These are phyloP conservation scores for Jimgerdemannia flammicorona DNA, from an alignment of 192 early-diverging fungal species.

Conservation along the genomic window DNA sequence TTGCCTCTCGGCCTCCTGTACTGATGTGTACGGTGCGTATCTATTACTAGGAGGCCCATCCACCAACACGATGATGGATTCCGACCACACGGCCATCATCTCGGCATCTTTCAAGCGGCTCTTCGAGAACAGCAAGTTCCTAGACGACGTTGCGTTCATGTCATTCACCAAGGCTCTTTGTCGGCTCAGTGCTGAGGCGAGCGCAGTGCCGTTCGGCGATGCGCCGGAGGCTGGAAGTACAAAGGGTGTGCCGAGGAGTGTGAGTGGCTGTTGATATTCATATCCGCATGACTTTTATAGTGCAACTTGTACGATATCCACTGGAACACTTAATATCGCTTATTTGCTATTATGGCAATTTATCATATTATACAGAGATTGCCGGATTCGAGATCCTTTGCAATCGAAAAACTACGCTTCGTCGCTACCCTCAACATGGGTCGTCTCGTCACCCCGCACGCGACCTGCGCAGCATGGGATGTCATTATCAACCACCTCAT, in stretches of 20 bases:
- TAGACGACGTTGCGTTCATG: slow-evolving; percentile 55
- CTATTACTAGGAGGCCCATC: not conserved
- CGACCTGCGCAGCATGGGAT: slow-evolving; percentile 50
- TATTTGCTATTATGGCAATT: not conserved
- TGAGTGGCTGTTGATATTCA: not conserved
- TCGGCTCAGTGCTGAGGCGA: slow-evolving; percentile 50
- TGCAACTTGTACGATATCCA: too few species aligned
- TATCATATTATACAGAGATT: slow-evolving; percentile 38
- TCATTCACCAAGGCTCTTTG: slow-evolving; percentile 70
- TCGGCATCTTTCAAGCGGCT: slow-evolving; percentile 55
- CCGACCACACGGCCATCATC: slow-evolving; percentile 42
- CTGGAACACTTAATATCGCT: not conserved
- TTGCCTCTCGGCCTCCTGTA: too few species aligned
- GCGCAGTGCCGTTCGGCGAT: slow-evolving; percentile 40
- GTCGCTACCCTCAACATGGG: slow-evolving; percentile 56
- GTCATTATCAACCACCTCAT: slow-evolving; percentile 70
- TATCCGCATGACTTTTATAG: too few species aligned
- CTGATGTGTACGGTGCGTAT: too few species aligned
- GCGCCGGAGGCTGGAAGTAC: slow-evolving; percentile 9
- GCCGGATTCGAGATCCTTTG: slow-evolving; percentile 75
- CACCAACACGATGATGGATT: slow-evolving; percentile 12
- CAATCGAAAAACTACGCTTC: slow-evolving; percentile 67
- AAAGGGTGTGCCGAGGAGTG: slow-evolving; percentile 20
- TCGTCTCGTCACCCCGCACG: slow-evolving; percentile 38
- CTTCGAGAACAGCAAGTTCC: slow-evolving; percentile 60